These are phyloP conservation scores for Allium fistulosum DNA, from an alignment of 106 monocot species.

Conservation along the genomic window DNA sequence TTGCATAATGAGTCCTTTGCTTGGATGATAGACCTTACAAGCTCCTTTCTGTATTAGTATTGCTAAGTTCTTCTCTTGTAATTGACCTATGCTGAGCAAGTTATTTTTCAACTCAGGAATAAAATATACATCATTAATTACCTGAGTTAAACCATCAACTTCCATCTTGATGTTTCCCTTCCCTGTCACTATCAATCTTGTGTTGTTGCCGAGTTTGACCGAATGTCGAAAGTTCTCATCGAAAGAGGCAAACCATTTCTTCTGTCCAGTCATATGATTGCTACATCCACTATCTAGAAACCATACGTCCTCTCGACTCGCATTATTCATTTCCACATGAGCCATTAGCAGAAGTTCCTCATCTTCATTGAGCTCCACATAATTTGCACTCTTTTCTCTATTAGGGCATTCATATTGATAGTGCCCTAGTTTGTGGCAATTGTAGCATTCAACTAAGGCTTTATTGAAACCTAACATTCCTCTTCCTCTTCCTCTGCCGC, in stretches of 20 bases:
- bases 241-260: not conserved
- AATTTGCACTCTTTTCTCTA: not conserved
- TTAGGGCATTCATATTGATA: constrained; percentile 4
- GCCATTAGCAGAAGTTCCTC: not conserved
- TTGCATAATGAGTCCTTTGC: not conserved
- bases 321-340: not conserved
- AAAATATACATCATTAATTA: not conserved
- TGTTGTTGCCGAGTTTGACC: not conserved
- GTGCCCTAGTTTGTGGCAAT: constrained; percentile 1
- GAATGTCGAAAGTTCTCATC: not conserved
- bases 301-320: not conserved
- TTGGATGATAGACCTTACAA: constrained; percentile 1
- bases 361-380: not conserved
- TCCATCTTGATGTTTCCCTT: not conserved
- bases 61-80: not conserved
- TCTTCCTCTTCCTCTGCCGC: constrained; percentile 2
- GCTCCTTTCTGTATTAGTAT: not conserved
- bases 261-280: constrained; percentile 3
- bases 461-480: not conserved
- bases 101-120: not conserved
- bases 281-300: constrained; percentile 1
- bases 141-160: not conserved
- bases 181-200: not conserved
- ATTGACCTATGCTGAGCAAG: constrained; percentile 2
- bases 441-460: not conserved